A percentile compares a stretch with the other conserved stretches of the same genome.
phyloP scores from a whole-genome alignment of 306 rosid species.

The Rosa lucieae region DNA sequence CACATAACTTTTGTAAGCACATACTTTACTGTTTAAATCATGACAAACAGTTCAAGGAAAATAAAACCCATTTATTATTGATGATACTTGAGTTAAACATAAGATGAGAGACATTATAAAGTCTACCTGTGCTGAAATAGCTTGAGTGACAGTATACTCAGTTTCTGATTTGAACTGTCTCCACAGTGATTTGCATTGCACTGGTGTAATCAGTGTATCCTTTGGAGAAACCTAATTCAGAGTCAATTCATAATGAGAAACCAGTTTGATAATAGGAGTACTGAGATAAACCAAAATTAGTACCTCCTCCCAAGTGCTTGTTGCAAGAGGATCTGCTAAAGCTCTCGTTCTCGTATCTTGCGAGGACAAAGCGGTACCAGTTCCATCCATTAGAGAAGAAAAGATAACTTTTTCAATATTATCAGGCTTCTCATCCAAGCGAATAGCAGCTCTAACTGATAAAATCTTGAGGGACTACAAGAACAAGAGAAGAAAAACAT shows the following conservation, averaged over 20 bases:
- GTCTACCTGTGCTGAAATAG: slow-evolving; percentile 80
- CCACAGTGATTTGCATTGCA: slow-evolving; percentile 90
- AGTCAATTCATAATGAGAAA: slow-evolving; percentile 18
- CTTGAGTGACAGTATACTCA: slow-evolving; percentile 74
- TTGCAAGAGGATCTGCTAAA: slow-evolving; percentile 66
- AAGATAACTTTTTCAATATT: slow-evolving; percentile 53
- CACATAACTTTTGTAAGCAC: not conserved
- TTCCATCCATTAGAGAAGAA: slow-evolving; percentile 53
- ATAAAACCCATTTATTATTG: not conserved
- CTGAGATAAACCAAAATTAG: slow-evolving; percentile 23
- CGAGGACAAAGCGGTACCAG: slow-evolving; percentile 43
- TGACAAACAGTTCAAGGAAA: not conserved
- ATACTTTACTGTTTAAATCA: not conserved
- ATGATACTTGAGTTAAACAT: not conserved
- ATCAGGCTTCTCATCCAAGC: slow-evolving; percentile 81
- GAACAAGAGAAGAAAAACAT: slow-evolving; percentile 1
- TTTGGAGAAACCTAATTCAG: slow-evolving; percentile 54
- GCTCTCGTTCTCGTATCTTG: slow-evolving; percentile 41
- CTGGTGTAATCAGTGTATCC: slow-evolving; percentile 70
- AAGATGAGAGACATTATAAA: slow-evolving; percentile 4
- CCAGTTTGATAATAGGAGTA: slow-evolving; percentile 8
- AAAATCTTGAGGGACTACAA: slow-evolving; percentile 78
- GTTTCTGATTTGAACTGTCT: slow-evolving; percentile 83
- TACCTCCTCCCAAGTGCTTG: slow-evolving; percentile 97
- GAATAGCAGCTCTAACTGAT: slow-evolving; percentile 77